Evolutionary conservation across 768 basidiomycete species (phyloP).

Genomic region (Candolleomyces eurysporus): DNA sequence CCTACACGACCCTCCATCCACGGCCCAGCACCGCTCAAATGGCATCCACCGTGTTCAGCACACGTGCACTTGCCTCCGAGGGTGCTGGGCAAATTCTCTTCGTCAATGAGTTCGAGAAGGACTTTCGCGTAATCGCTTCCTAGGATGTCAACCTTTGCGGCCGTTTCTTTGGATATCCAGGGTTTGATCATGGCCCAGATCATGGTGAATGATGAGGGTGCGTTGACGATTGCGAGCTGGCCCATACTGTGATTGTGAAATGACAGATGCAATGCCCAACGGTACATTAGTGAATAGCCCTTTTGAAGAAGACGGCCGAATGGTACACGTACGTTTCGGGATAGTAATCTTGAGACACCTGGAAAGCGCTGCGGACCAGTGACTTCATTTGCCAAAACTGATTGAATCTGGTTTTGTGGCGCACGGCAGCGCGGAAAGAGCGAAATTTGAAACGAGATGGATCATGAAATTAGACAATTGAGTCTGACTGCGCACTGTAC

Average conservation of each 20-base stretch:
- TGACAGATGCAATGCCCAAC: background rate
- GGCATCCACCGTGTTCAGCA: constrained; percentile 52
- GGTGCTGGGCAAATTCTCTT: constrained; percentile 56
- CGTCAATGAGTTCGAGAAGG: constrained; percentile 59
- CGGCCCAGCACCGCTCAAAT: constrained; percentile 62
- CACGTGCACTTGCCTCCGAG: constrained; percentile 72
- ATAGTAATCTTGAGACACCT: constrained; percentile 76
- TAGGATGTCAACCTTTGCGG: constrained; percentile 63
- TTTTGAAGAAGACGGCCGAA: background rate
- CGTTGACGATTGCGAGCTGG: constrained; percentile 67
- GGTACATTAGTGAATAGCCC: too few relatives aligned
- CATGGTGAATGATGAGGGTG: constrained; percentile 67
- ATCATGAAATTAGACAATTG: background rate
- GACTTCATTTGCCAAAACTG: constrained; percentile 79
- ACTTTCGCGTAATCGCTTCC: constrained; percentile 57
- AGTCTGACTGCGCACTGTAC: background rate
- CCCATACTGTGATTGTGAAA: constrained; percentile 53
- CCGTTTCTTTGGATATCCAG: constrained; percentile 74
- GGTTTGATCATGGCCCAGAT: constrained; percentile 71
- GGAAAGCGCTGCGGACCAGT: constrained; percentile 60
- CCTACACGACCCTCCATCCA: constrained; percentile 63
- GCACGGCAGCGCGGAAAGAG: background rate
- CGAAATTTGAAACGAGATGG: background rate
- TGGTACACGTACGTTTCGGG: constrained; percentile 57
- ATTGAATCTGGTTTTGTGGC: constrained; percentile 38